Percentiles rank a stretch among this genome's conserved stretches.
phyloP scores from a whole-genome alignment of 2,329 filamentous ascomycete species.

The Fusarium sulawesiense region DNA sequence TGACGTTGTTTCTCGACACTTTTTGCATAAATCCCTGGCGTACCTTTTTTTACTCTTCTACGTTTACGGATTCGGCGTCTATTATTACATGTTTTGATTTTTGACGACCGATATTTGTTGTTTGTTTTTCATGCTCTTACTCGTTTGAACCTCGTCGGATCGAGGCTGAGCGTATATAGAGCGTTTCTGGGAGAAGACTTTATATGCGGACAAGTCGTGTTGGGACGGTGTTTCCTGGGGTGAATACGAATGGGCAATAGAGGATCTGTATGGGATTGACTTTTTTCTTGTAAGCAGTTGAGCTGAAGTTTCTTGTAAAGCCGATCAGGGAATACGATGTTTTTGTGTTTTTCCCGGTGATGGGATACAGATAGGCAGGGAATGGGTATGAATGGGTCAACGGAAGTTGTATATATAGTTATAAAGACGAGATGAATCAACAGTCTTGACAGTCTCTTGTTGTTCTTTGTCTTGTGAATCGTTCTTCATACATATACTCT shows the following conservation, averaged over 20 bases:
- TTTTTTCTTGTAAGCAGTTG: slow-evolving; percentile 2
- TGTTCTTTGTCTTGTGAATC: background rate
- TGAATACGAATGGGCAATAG: slow-evolving; percentile 12
- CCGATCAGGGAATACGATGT: background rate
- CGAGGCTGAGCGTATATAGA: background rate
- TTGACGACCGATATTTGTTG: slow-evolving; percentile 19
- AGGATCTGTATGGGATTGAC: background rate
- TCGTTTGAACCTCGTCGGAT: slow-evolving; percentile 9
- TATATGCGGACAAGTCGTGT: background rate
- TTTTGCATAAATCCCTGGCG: slow-evolving; percentile 30
- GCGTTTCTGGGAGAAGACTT: background rate
- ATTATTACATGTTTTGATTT: slow-evolving; percentile 17
- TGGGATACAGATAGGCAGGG: slow-evolving; percentile 4
- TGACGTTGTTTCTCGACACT: slow-evolving; percentile 30
- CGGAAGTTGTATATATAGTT: slow-evolving; percentile 19
- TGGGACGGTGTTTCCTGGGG: slow-evolving; percentile 12
- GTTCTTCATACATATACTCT: background rate
- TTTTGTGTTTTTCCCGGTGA: slow-evolving; percentile 22
- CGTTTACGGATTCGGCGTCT: slow-evolving; percentile 21
- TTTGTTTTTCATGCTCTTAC: background rate
- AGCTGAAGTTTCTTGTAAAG: slow-evolving; percentile 1
- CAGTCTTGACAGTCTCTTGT: background rate
- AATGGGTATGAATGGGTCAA: background rate
- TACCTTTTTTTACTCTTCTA: slow-evolving; percentile 26
- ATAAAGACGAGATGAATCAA: slow-evolving; percentile 8